Evolutionary conservation across 345 rosid species (phyloP), one percentile per base, ranked within the genome.

Genomic region (Noccaea bulbosa): DNA sequence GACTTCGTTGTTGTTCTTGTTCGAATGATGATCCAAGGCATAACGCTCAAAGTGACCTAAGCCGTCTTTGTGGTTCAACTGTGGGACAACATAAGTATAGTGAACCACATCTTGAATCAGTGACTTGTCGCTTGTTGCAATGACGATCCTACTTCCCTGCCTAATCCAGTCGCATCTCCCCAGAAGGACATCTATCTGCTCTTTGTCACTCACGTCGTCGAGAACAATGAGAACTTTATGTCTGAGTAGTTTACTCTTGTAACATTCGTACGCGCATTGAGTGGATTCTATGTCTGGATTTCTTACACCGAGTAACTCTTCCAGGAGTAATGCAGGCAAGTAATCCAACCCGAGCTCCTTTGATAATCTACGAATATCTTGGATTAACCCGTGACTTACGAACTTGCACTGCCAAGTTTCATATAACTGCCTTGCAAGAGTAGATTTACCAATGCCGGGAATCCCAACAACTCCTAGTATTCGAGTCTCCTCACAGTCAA

Each of bases 111-210:
- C 22, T 1, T 56, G 3, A 1, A 71, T 7, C 15, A 71, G 15
- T 43, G 73, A 58, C 7, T 43, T 71, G 15, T 71, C 68, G 1
- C 53, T 65, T 11, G 75, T 59, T 10, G 69, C 70, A 40, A 74
- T 43, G 24, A 74, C 8, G 33, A 67, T 60, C 57, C 40, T 59
- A 2, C 78, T 74, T 6, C 78, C 78, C 7, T 38, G 3, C 6
- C 4, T 52, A 27, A 53, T 30, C 71, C 61, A 40, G 11, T 66
- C 49, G 4, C 3, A 8, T 5, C 0, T 52, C 16, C 47, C 59
- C 0, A 50, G 60, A 49, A 65, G 70, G 39, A 6, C 61, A 3
- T 66, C 7, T 11, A 56, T 57, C 6, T 69, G 73, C 5, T 56
- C 2, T 4, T 12, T 17, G 20, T 6, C 5, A 45, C 54, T 56